These are phyloP conservation scores for Allium cepa DNA, from an alignment of 106 monocot genomes.

Conservation along the genomic window DNA sequence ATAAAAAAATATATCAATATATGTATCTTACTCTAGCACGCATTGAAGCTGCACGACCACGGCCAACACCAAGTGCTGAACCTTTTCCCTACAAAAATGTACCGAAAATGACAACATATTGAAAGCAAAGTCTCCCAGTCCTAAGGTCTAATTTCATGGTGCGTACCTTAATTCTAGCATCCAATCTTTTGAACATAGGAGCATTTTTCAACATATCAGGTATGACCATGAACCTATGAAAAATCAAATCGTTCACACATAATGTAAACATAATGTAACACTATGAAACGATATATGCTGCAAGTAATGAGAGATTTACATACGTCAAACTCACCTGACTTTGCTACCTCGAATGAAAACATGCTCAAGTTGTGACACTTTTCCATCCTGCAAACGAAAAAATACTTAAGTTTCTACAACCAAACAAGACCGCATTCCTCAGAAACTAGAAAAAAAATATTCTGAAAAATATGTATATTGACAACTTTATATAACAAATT, in stretches of 20 bases:
- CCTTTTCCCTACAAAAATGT: constrained; percentile 51
- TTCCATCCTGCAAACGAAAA: constrained; percentile 46
- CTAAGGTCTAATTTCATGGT: neutral
- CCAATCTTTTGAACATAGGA: constrained; percentile 81
- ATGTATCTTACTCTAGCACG: constrained; percentile 58
- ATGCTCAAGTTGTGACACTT: constrained; percentile 79
- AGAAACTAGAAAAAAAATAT: too few species aligned
- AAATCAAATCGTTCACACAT: neutral
- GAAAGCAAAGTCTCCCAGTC: neutral
- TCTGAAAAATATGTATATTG: too few species aligned
- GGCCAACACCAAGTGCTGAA: constrained; percentile 81
- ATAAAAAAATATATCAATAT: neutral
- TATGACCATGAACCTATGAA: constrained; percentile 78
- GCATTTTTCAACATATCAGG: constrained; percentile 96
- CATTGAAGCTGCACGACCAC: constrained; percentile 86
- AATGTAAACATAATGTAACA: neutral
- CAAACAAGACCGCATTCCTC: too few species aligned
- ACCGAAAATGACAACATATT: neutral
- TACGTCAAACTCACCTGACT: constrained; percentile 43
- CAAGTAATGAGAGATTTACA: neutral
- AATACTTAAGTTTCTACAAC: neutral
- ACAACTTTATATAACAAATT: too few species aligned
- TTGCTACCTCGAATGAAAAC: constrained; percentile 82
- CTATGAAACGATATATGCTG: neutral
- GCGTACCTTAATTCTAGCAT: constrained; percentile 71